A percentile compares a stretch with the other conserved stretches of the same genome.
Conservation (phyloP, 331 rosid genomes). For the Stylosanthes scabra region DNA sequence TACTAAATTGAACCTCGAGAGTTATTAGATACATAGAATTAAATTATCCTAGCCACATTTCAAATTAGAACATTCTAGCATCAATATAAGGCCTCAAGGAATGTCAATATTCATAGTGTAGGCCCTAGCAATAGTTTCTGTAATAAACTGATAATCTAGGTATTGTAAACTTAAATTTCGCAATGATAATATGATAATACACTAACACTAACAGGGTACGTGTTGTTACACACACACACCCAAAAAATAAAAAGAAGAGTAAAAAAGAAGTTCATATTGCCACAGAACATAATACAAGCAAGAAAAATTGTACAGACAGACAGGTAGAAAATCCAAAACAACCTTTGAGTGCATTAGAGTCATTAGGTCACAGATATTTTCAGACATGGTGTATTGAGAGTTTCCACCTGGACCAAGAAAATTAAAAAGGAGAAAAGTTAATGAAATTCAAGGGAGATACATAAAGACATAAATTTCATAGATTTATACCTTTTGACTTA, state of each 20-base stretch:
- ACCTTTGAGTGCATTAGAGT: constrained; percentile 85
- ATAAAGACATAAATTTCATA: constrained; percentile 15
- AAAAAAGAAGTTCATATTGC: not conserved
- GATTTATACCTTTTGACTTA: constrained; percentile 73
- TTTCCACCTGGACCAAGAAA: constrained; percentile 57
- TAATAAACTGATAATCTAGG: too few species aligned
- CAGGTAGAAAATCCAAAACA: constrained; percentile 25
- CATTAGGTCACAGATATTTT: constrained; percentile 61
- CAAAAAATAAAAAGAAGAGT: not conserved
- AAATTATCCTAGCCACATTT: constrained; percentile 6
- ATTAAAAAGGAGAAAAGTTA: constrained; percentile 2
- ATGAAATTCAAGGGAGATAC: constrained; percentile 6
- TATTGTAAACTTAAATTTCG: not conserved
- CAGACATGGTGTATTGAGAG: constrained; percentile 47
- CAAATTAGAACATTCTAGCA: constrained; percentile 24
- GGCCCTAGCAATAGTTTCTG: too few species aligned
- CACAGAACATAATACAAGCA: constrained; percentile 26
- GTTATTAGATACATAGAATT: constrained; percentile 14
- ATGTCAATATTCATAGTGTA: constrained; percentile 15
- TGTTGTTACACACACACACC: too few species aligned
- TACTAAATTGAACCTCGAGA: constrained; percentile 21
- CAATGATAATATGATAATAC: constrained; percentile 8
- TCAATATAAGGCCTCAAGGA: constrained; percentile 11
- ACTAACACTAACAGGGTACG: not conserved
- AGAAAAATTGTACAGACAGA: constrained; percentile 7